Conservation (phyloP, 2,329 filamentous ascomycete species). For the Aspergillus flavus region DNA sequence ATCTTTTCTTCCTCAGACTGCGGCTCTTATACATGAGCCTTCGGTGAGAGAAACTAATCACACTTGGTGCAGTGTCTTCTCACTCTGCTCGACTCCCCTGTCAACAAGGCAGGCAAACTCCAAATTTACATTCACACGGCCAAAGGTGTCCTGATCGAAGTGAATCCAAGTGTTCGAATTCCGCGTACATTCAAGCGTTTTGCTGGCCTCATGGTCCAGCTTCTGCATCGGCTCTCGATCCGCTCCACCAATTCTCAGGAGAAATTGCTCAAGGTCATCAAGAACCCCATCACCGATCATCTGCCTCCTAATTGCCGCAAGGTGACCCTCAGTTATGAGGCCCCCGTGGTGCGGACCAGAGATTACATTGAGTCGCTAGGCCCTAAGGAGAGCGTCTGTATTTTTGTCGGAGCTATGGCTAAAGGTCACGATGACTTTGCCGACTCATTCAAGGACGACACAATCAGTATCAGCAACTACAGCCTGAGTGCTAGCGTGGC, state of each 20-base stretch:
- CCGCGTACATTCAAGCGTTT: slow-evolving; percentile 99
- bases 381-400: slow-evolving; percentile 88
- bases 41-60: not conserved
- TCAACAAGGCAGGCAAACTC: slow-evolving; percentile 97
- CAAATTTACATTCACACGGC: slow-evolving; percentile 99
- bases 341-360: slow-evolving; percentile 79
- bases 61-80: slow-evolving; percentile 74
- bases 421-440: slow-evolving; percentile 96
- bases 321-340: slow-evolving; percentile 93
- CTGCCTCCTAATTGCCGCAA: slow-evolving; percentile 96
- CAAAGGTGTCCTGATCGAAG: slow-evolving; percentile 95
- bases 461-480: slow-evolving; percentile 98
- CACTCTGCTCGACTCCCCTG: slow-evolving; percentile 93
- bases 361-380: slow-evolving; percentile 83
- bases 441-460: slow-evolving; percentile 91
- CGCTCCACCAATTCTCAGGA: slow-evolving; percentile 96
- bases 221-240: slow-evolving; percentile 93
- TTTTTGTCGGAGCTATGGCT: slow-evolving; percentile 98
- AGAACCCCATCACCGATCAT: slow-evolving; percentile 97
- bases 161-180: slow-evolving; percentile 96
- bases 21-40: not conserved
- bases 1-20: slow-evolving; percentile 31
- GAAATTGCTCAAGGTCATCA: slow-evolving; percentile 95
- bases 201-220: slow-evolving; percentile 96
- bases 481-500: slow-evolving; percentile 96